phyloP scores from a whole-genome alignment of 2,329 filamentous ascomycete species.

The Ceratocystis cacaofunesta region DNA sequence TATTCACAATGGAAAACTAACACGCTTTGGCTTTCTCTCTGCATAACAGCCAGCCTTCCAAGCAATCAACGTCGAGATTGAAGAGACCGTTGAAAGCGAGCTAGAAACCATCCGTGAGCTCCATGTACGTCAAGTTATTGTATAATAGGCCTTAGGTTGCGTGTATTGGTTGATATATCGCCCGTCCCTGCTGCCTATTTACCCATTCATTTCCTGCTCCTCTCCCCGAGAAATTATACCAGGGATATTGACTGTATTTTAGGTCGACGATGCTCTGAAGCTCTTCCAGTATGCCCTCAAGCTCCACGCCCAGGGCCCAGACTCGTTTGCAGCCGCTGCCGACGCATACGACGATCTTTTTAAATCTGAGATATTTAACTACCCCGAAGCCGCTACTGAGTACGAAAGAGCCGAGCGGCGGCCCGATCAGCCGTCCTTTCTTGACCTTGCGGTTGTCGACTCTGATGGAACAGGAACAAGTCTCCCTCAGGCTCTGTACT shows the following conservation, averaged over 20 bases:
- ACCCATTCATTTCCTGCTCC: background rate
- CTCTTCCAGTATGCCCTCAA: constrained; percentile 84
- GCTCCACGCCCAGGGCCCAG: constrained; percentile 73
- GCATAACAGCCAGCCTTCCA: constrained; percentile 49
- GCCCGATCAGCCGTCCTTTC: constrained; percentile 29
- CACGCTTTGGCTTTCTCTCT: background rate
- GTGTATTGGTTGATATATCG: background rate
- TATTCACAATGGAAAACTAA: background rate
- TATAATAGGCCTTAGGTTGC: background rate
- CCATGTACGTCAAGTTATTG: constrained; percentile 36
- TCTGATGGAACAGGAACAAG: constrained; percentile 38
- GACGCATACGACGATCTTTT: constrained; percentile 77
- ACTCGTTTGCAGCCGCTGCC: constrained; percentile 58
- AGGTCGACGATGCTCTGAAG: constrained; percentile 91
- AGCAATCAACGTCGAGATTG: constrained; percentile 85
- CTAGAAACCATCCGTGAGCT: constrained; percentile 91
- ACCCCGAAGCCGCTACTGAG: constrained; percentile 73
- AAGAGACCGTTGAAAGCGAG: constrained; percentile 80
- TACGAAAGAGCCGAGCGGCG: constrained; percentile 56
- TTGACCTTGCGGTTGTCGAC: constrained; percentile 25
- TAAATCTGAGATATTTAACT: constrained; percentile 83
- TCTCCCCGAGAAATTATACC: background rate
- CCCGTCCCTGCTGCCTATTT: background rate
- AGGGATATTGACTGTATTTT: background rate
- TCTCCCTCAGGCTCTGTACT: constrained; percentile 74